Conservation (phyloP, 139 green algal species). For the Chlorella sp. region DNA sequence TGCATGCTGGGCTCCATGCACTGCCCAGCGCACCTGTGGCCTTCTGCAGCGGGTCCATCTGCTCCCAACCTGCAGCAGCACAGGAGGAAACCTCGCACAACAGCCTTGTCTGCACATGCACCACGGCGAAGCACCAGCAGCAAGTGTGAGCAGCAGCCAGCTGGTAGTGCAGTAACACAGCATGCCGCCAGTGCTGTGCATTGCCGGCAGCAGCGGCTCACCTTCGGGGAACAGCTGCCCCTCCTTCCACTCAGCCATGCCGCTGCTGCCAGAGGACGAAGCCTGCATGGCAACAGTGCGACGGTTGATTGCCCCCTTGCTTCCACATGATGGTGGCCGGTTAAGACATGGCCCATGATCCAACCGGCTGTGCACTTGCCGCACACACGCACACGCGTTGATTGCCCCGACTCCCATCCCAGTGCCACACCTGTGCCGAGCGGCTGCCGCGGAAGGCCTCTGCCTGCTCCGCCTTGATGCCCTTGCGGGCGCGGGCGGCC, state of each 20-base stretch:
- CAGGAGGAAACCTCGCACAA: neutral
- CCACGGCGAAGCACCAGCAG: neutral
- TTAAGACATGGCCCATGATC: no score
- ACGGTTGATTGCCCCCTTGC: no score
- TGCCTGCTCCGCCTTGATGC: conserved; percentile 39
- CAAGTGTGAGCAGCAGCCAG: neutral
- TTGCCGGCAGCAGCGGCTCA: neutral
- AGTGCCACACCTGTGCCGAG: neutral
- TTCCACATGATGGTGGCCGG: no score
- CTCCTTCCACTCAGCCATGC: conserved; percentile 69
- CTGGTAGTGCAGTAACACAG: neutral
- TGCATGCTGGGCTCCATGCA: no score
- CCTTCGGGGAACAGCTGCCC: conserved; percentile 82
- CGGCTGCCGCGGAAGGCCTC: neutral
- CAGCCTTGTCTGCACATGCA: no score
- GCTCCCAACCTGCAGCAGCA: conserved; percentile 13
- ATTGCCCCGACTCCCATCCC: neutral
- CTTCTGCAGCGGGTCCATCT: conserved; percentile 35
- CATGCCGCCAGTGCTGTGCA: no score
- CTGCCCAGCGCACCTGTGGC: conserved; percentile 1
- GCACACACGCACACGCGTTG: neutral
- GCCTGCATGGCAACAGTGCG: neutral
- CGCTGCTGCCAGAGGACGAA: neutral
- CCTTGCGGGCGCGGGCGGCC: conserved; percentile 13
- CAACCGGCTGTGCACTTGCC: neutral